phyloP scores from a whole-genome alignment of 129 eudicot genomes.

The Scalesia atractyloides region DNA sequence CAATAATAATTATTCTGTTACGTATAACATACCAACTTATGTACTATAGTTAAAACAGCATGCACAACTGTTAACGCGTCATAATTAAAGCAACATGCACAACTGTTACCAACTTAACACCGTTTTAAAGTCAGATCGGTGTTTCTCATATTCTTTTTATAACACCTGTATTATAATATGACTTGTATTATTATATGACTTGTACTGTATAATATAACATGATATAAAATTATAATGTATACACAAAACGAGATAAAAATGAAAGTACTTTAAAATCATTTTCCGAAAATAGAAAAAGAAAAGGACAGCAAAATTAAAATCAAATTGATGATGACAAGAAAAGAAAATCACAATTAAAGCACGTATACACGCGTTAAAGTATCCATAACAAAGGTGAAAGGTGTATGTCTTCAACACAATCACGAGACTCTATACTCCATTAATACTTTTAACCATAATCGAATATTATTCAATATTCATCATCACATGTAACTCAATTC shows the following conservation, averaged over 20 bases:
- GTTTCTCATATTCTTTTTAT: no score
- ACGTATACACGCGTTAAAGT: slow-evolving; percentile 35
- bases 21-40: no score
- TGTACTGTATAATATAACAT: no score
- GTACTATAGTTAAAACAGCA: no score
- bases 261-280: slow-evolving; percentile 11
- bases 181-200: no score
- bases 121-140: no score
- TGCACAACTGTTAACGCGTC: no score
- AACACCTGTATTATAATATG: no score
- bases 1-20: no score
- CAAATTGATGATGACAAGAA: slow-evolving; percentile 28
- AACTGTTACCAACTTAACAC: no score
- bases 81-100: no score
- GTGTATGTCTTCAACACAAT: slow-evolving; percentile 19
- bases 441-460: slow-evolving; percentile 19
- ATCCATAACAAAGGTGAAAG: slow-evolving; percentile 15
- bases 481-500: not conserved
- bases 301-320: slow-evolving; percentile 11
- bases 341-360: slow-evolving; percentile 31
- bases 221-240: no score
- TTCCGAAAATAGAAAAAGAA: slow-evolving; percentile 12
- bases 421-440: slow-evolving; percentile 31
- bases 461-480: not conserved
- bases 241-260: not conserved